Percentiles rank a stretch among this genome's conserved stretches.
These are phyloP conservation scores for Alloteropsis semialata DNA, from an alignment of 176 grass and related monocot genomes.

Conservation along the genomic window DNA sequence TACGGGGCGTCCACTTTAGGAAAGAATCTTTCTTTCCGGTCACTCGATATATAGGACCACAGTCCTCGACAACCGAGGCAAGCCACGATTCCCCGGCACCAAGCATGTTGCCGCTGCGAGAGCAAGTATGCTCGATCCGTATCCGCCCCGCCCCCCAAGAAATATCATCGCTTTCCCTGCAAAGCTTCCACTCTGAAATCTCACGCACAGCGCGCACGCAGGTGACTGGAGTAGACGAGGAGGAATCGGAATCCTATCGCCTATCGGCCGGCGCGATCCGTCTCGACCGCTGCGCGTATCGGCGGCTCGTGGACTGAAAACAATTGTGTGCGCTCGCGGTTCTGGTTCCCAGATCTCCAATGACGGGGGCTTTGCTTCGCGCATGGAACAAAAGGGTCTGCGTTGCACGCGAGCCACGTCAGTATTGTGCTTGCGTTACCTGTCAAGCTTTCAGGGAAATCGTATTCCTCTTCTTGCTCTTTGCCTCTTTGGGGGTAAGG, in stretches of 20 bases:
- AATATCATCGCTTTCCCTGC: neutral
- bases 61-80: neutral
- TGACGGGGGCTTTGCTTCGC: neutral
- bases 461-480: neutral
- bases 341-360: neutral
- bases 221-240: no score
- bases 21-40: conserved; percentile 10
- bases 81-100: neutral
- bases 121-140: no score
- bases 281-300: neutral
- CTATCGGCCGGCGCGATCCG: neutral
- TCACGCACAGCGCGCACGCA: neutral
- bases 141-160: neutral
- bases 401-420: neutral
- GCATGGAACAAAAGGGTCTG: neutral
- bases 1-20: conserved; percentile 7
- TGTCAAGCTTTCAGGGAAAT: neutral
- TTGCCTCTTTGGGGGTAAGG: neutral
- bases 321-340: neutral
- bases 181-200: neutral
- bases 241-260: neutral
- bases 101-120: neutral
- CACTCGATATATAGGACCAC: neutral
- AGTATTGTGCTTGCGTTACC: neutral
- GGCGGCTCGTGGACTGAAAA: neutral